These are phyloP conservation scores for Verticillium tricorpus DNA, from an alignment of 2,329 filamentous ascomycete genomes.

Conservation along the genomic window DNA sequence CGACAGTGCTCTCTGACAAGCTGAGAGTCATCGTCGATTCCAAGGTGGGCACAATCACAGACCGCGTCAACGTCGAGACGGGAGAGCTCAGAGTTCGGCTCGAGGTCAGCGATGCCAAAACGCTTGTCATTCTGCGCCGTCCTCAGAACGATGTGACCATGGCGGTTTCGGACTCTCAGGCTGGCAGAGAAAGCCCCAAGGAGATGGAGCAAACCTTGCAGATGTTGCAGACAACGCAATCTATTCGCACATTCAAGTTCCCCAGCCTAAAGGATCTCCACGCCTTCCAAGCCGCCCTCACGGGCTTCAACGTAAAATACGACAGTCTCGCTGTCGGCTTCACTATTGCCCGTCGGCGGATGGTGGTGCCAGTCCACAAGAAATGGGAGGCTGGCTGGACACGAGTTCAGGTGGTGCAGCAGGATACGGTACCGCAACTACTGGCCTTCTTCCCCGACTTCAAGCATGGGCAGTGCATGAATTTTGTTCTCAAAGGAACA, in stretches of 20 bases:
- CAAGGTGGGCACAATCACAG: conserved; percentile 72
- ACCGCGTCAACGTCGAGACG: conserved; percentile 75
- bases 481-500: conserved; percentile 78
- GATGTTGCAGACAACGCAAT: conserved; percentile 50
- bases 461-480: conserved; percentile 81
- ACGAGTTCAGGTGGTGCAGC: conserved; percentile 73
- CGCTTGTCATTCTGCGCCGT: conserved; percentile 64
- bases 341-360: conserved; percentile 76
- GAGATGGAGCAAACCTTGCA: conserved; percentile 62
- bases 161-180: conserved; percentile 65
- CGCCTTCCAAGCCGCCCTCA: conserved; percentile 72
- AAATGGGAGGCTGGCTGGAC: conserved; percentile 85
- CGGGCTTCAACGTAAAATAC: conserved; percentile 72
- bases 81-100: conserved; percentile 68
- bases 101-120: conserved; percentile 56
- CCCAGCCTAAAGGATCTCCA: conserved; percentile 66
- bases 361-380: conserved; percentile 91
- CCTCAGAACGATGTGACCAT: conserved; percentile 74
- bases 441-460: conserved; percentile 88
- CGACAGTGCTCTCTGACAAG: conserved; percentile 71
- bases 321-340: conserved; percentile 70
- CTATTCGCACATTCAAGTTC: conserved; percentile 69
- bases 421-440: conserved; percentile 71
- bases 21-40: conserved; percentile 73
- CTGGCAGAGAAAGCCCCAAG: conserved; percentile 55